Base-by-base conservation (phyloP, 352 stramenopile genomes). In the Phytophthora fragariae region DNA sequence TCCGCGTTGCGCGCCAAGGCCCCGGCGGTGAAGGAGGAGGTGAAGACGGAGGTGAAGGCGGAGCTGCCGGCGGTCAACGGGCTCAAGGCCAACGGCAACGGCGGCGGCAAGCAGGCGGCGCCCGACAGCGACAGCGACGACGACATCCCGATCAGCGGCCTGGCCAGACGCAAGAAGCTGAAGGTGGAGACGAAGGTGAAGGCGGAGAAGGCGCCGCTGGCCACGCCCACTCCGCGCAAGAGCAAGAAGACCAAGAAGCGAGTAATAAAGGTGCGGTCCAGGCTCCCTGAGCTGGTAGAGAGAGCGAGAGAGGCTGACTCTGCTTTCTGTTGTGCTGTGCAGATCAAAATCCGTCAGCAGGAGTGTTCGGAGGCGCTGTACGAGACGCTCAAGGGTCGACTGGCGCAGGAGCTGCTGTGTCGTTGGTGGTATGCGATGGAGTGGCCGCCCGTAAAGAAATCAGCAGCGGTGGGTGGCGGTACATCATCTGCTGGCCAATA, bases 371-470 rank as follows among this genome's bases (percentile, higher is more conserved):
- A 96, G 64, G 77, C 92, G 57, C 75, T 96, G 21, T 96, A 96
- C 59, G 70, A 90, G 55, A 86, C 89, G 56, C 76, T 94, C 17
- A 96, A 96, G 73, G 89, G 89, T 0, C 77, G 76, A 52, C 56
- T 96, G 11, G 86, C 81, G 12, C 89, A 96, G 67, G 84, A 95
- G 68, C 68, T 96, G 55, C 68, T 96, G 50, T 96, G 89, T 74
- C 85, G 89, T 21, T 96, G 89, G 89, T 96, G 89, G 89, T 96
- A 96, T 55, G 89, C 87, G 9, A 75, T 96, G 29, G 79, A 94
- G 62, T 96, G 89, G 89, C 89, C 89, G 11, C 79, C 84, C 0
- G 67, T 68, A 12, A 79, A 92, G 55, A 70, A 76, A 52, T 78
- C 77, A 33, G 61, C 67, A 21, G 21, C 62, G 44, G 79, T 86